Evolutionary conservation across 331 rosid genomes (phyloP).

Genomic region (Rosa hybrid): DNA sequence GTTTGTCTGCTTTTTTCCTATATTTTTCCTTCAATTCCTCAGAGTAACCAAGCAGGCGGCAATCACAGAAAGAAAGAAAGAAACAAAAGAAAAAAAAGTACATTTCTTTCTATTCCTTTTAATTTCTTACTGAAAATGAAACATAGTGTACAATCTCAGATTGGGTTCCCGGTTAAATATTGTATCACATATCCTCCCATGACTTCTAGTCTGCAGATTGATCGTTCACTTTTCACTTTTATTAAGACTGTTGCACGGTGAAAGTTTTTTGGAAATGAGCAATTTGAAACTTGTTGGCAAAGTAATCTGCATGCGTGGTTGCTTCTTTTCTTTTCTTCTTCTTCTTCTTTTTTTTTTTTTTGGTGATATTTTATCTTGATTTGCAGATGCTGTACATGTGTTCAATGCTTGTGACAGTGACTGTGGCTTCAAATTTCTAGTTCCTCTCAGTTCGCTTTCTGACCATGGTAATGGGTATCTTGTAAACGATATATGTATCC

Average conservation of each 20-base stretch:
- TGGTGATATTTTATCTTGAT: not conserved
- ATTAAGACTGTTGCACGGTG: not conserved
- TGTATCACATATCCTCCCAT: not conserved
- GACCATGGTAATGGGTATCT: not conserved
- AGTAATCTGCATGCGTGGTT: not conserved
- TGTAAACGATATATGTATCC: not conserved
- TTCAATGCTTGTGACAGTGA: constrained; percentile 1
- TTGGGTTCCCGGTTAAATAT: too few species aligned
- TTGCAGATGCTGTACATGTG: not conserved
- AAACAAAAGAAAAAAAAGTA: too few species aligned
- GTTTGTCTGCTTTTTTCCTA: too few species aligned
- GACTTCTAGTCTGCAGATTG: not conserved
- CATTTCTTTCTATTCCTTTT: not conserved
- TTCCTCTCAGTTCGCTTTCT: not conserved
- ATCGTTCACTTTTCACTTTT: not conserved
- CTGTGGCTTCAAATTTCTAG: not conserved
- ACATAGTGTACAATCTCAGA: too few species aligned
- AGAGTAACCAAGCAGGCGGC: too few species aligned
- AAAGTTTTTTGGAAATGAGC: not conserved
- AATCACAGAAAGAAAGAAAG: too few species aligned
- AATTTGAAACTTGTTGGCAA: not conserved
- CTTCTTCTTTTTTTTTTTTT: too few species aligned
- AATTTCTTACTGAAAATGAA: not conserved
- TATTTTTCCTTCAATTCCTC: too few species aligned
- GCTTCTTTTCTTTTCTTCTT: not conserved